phyloP scores from a whole-genome alignment of 768 basidiomycete species.

The Suillus discolor region DNA sequence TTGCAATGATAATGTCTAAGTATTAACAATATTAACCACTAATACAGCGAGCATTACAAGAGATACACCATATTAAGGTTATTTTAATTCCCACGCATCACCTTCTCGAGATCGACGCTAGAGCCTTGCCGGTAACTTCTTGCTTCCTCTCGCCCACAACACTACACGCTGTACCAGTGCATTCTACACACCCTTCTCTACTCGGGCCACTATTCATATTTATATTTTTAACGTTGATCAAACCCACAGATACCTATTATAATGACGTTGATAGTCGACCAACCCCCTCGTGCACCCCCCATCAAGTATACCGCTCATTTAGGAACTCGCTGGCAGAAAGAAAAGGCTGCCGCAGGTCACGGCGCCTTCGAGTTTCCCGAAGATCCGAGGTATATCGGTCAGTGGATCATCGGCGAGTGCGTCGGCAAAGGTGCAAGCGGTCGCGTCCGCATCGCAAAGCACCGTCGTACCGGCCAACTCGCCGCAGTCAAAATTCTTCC shows the following conservation, averaged over 20 bases:
- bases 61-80: not conserved
- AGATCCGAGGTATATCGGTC: constrained; percentile 86
- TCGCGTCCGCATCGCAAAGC: constrained; percentile 91
- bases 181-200: not conserved
- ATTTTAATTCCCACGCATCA: constrained; percentile 4
- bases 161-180: not conserved
- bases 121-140: not conserved
- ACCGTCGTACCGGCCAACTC: constrained; percentile 82
- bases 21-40: not conserved
- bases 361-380: constrained; percentile 79
- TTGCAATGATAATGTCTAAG: not conserved
- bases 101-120: constrained; percentile 1
- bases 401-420: constrained; percentile 92
- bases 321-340: constrained; percentile 87
- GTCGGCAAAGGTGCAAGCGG: constrained; percentile 94
- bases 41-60: not conserved
- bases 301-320: constrained; percentile 68
- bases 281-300: constrained; percentile 72
- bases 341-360: constrained; percentile 78
- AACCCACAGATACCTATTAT: constrained; percentile 8
- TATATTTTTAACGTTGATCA: constrained; percentile 5
- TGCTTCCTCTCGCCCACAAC: constrained; percentile 9
- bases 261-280: constrained; percentile 41
- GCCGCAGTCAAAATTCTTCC: constrained; percentile 97
- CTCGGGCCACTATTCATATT: constrained; percentile 19